Percentiles rank a stretch among this genome's conserved stretches.
Conservation (phyloP, 257 asterid species). For the Capsicum pubescens region DNA sequence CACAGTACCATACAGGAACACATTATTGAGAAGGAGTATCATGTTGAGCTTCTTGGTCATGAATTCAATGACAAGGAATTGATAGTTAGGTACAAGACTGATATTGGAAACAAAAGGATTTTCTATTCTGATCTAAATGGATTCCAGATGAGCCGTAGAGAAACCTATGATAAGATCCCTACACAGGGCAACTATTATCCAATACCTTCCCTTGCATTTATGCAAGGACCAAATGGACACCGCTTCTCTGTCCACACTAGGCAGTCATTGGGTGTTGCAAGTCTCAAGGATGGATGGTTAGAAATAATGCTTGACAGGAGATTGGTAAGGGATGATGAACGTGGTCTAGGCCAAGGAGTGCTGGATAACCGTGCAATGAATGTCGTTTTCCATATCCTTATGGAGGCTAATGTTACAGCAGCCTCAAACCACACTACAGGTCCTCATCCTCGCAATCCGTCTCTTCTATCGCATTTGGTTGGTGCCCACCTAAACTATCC, state of each 20-base stretch:
- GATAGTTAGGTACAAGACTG: slow-evolving; percentile 78
- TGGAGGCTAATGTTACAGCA: slow-evolving; percentile 74
- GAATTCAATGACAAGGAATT: slow-evolving; percentile 71
- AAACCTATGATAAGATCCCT: slow-evolving; percentile 92
- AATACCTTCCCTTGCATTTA: slow-evolving; percentile 91
- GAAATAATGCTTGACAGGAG: slow-evolving; percentile 98
- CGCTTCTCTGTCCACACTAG: slow-evolving; percentile 88
- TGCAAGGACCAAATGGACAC: slow-evolving; percentile 70
- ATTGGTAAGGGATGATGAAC: slow-evolving; percentile 81
- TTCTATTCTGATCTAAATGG: slow-evolving; percentile 93
- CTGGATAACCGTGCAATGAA: slow-evolving; percentile 91
- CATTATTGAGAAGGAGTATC: slow-evolving; percentile 92
- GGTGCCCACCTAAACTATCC: slow-evolving; percentile 91
- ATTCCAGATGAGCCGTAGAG: slow-evolving; percentile 93
- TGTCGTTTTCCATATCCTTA: slow-evolving; percentile 70
- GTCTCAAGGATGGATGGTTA: slow-evolving; percentile 82
- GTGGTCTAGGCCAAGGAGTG: slow-evolving; percentile 98
- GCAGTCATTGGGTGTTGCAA: slow-evolving; percentile 91
- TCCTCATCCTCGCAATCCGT: slow-evolving; percentile 68
- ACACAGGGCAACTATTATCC: slow-evolving; percentile 97
- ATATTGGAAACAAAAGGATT: slow-evolving; percentile 65
- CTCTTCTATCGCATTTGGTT: slow-evolving; percentile 85
- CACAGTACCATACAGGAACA: slow-evolving; percentile 70
- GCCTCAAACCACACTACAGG: slow-evolving; percentile 44
- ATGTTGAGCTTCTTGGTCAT: slow-evolving; percentile 78